These are phyloP conservation scores for Flaveria sonorensis DNA, from an alignment of 129 eudicot species.

Conservation along the genomic window DNA sequence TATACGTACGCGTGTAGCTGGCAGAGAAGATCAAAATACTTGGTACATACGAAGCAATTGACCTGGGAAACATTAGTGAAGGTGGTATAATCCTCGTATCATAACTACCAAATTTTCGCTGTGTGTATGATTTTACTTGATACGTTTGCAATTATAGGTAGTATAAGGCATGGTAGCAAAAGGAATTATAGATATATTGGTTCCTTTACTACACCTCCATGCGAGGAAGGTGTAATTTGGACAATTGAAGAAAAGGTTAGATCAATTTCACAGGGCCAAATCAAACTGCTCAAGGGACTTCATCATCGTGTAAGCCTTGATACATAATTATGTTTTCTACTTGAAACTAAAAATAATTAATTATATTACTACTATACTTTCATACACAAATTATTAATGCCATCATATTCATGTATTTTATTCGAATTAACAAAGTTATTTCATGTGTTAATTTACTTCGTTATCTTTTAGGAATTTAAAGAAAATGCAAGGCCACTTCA, in stretches of 20 bases:
- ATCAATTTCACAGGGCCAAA: slow-evolving; percentile 51
- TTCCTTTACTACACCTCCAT: slow-evolving; percentile 68
- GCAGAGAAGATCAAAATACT: slow-evolving; percentile 12
- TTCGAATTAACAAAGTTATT: background rate
- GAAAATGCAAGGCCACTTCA: slow-evolving; percentile 67
- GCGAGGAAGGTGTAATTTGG: slow-evolving; percentile 61
- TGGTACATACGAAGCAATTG: background rate
- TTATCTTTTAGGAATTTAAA: slow-evolving; percentile 40
- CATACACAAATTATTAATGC: background rate
- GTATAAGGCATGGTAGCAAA: slow-evolving; percentile 40
- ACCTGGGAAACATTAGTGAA: slow-evolving; percentile 44
- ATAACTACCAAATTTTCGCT: too few relatives aligned
- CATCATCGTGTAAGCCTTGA: slow-evolving; percentile 39
- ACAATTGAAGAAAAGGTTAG: slow-evolving; percentile 41
- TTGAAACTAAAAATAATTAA: background rate
- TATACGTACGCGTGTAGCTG: slow-evolving; percentile 24
- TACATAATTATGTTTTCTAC: background rate
- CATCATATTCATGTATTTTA: background rate
- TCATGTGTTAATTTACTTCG: background rate
- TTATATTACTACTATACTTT: background rate
- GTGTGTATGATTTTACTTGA: too few relatives aligned
- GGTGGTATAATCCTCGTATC: slow-evolving; percentile 8
- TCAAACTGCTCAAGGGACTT: slow-evolving; percentile 36
- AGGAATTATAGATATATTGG: slow-evolving; percentile 56
- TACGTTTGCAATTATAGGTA: background rate